Evolutionary conservation across 345 rosid species (phyloP).

Genomic region (Dipteronia dyeriana): DNA sequence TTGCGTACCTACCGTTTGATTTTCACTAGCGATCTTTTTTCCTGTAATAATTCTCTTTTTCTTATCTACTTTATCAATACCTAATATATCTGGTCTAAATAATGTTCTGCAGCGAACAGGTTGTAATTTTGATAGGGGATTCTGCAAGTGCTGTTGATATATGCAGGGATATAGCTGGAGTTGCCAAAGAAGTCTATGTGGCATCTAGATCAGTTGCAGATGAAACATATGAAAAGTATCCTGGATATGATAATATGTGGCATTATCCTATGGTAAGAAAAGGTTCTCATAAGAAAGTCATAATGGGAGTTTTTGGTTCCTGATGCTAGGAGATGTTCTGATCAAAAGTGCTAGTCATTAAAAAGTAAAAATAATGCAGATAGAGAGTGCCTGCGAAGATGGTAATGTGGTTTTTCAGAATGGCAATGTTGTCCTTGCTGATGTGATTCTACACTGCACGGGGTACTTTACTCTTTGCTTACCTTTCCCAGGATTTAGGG

Average conservation of each 20-base stretch:
- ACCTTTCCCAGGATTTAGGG: no score
- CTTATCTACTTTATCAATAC: no score
- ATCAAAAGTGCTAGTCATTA: slow-evolving; percentile 18
- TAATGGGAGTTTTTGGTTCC: not conserved
- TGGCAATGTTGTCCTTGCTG: slow-evolving; percentile 47
- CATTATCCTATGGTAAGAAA: slow-evolving; percentile 77
- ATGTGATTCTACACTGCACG: slow-evolving; percentile 78
- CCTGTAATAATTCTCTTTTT: not conserved
- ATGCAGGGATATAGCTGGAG: slow-evolving; percentile 59
- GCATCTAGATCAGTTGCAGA: slow-evolving; percentile 55
- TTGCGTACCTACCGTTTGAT: no score
- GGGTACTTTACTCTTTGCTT: slow-evolving; percentile 44
- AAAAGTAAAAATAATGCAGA: slow-evolving; percentile 38
- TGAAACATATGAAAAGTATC: slow-evolving; percentile 41
- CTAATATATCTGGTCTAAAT: no score
- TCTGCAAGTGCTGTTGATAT: slow-evolving; percentile 72
- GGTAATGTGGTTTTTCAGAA: slow-evolving; percentile 63
- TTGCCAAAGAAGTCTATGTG: slow-evolving; percentile 86
- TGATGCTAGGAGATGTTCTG: slow-evolving; percentile 7
- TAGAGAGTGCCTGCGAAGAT: slow-evolving; percentile 55
- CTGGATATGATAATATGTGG: slow-evolving; percentile 61
- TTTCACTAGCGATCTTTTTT: no score
- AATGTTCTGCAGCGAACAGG: no score
- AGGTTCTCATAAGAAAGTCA: not conserved
- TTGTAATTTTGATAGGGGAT: slow-evolving; percentile 69